Conservation (phyloP, 306 rosid genomes). For the Lathyrus oleraceus region DNA sequence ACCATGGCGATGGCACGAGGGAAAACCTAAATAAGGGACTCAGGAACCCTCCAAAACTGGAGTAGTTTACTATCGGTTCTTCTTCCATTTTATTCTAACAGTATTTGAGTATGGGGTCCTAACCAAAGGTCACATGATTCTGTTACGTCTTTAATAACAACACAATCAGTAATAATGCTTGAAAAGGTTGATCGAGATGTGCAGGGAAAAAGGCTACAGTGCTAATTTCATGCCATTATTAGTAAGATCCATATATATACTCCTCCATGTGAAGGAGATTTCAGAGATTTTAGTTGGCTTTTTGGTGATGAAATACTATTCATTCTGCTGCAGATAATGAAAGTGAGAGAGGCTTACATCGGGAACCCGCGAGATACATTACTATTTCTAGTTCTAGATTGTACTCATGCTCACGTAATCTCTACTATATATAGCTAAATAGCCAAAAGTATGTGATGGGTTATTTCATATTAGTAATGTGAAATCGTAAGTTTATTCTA, state of each 20-base stretch:
- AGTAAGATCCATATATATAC: slow-evolving; percentile 36
- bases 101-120: neutral
- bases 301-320: slow-evolving; percentile 34
- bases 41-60: too few relatives aligned
- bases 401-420: slow-evolving; percentile 25
- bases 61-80: neutral
- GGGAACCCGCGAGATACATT: slow-evolving; percentile 41
- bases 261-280: slow-evolving; percentile 39
- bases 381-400: slow-evolving; percentile 17
- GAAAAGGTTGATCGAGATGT: slow-evolving; percentile 34
- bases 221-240: slow-evolving; percentile 42
- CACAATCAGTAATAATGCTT: slow-evolving; percentile 36
- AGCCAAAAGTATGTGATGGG: neutral
- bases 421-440: neutral
- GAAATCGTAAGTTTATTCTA: neutral
- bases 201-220: slow-evolving; percentile 8
- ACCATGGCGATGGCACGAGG: too few relatives aligned
- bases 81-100: neutral
- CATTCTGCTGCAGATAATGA: neutral
- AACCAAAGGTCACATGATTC: slow-evolving; percentile 28
- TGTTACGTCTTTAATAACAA: slow-evolving; percentile 31
- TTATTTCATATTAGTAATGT: neutral
- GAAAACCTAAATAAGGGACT: too few relatives aligned
- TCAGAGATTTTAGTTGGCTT: slow-evolving; percentile 25
- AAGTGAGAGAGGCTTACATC: slow-evolving; percentile 17